These are phyloP conservation scores for Gossypium davidsonii DNA, from an alignment of 441 rosid species.

Conservation along the genomic window DNA sequence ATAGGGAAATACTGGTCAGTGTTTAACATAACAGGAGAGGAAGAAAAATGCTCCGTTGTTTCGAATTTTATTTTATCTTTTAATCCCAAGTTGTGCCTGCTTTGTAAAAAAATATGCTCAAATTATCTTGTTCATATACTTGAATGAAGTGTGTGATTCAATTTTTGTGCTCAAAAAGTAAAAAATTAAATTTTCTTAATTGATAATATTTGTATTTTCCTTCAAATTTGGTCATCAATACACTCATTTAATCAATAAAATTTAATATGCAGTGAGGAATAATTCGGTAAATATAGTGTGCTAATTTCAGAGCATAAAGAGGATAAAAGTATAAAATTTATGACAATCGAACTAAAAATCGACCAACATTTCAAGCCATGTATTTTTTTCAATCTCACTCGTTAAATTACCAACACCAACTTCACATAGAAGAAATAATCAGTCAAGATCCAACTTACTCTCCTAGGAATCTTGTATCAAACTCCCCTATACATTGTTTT, in stretches of 20 bases:
- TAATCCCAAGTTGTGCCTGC: too few relatives aligned
- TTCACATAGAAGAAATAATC: conserved; percentile 14
- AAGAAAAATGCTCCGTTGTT: too few relatives aligned
- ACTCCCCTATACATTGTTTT: conserved; percentile 27
- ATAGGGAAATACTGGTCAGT: too few relatives aligned
- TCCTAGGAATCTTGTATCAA: conserved; percentile 10
- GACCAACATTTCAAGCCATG: conserved; percentile 14
- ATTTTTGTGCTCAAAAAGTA: too few relatives aligned
- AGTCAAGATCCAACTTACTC: conserved; percentile 16
- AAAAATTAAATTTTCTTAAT: too few relatives aligned
- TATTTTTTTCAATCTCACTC: not conserved
- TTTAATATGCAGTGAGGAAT: not conserved
- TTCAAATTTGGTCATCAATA: not conserved
- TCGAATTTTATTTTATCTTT: too few relatives aligned
- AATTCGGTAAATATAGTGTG: not conserved
- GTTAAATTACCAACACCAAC: conserved; percentile 14
- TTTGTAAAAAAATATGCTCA: too few relatives aligned
- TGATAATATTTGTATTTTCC: too few relatives aligned
- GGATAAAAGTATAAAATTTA: not conserved
- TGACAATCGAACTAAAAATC: not conserved
- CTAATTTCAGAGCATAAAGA: not conserved
- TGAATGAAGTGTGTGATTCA: too few relatives aligned
- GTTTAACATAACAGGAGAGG: too few relatives aligned
- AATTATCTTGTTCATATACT: too few relatives aligned
- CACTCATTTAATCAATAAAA: too few relatives aligned